Evolutionary conservation across 257 asterid species (phyloP).

Genomic region (Penstemon newberryi): DNA sequence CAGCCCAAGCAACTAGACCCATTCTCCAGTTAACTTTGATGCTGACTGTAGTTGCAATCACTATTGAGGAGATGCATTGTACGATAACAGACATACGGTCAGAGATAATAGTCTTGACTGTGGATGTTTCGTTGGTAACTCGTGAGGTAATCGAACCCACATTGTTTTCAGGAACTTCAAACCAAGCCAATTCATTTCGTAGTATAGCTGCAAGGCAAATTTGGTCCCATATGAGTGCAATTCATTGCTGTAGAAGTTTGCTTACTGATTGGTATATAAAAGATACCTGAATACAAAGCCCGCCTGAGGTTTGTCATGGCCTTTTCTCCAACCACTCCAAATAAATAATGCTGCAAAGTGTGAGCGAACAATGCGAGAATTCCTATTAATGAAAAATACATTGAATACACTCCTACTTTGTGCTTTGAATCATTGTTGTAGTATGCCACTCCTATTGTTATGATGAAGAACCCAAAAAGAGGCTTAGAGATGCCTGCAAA

Average conservation of each 20-base stretch:
- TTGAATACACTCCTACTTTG: conserved; percentile 56
- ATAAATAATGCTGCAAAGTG: conserved; percentile 74
- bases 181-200: conserved; percentile 75
- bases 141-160: conserved; percentile 69
- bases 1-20: conserved; percentile 89
- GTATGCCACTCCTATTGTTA: conserved; percentile 84
- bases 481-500: conserved; percentile 81
- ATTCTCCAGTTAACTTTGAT: conserved; percentile 73
- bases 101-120: conserved; percentile 73
- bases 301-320: conserved; percentile 71
- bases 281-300: conserved; percentile 67
- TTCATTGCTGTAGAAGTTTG: conserved; percentile 6
- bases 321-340: conserved; percentile 72
- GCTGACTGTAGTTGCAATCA: conserved; percentile 77
- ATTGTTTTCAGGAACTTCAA: conserved; percentile 69
- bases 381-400: conserved; percentile 61
- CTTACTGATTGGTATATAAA: conserved; percentile 8
- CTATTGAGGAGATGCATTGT: conserved; percentile 75
- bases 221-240: conserved; percentile 14
- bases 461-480: conserved; percentile 73
- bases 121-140: conserved; percentile 67
- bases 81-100: conserved; percentile 83
- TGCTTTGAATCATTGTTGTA: conserved; percentile 47
- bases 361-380: conserved; percentile 66
- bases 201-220: conserved; percentile 53